Conservation (phyloP, 768 basidiomycete genomes). For the Imleria badia region DNA sequence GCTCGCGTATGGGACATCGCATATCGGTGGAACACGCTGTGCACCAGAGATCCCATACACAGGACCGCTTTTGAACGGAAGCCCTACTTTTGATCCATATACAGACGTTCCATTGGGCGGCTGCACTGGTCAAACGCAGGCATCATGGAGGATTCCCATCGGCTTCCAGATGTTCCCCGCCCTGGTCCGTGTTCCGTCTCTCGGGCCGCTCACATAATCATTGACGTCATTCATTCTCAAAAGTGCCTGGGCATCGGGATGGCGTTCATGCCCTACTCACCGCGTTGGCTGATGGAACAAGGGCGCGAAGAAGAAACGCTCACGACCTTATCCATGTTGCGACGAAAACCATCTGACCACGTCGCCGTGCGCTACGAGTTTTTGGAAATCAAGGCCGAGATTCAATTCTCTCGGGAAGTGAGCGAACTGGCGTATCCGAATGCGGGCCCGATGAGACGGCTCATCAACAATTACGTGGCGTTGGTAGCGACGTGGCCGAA, state of each 20-base stretch:
- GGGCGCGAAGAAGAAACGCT: conserved; percentile 38
- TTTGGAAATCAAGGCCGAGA: conserved; percentile 40
- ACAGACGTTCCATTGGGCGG: conserved; percentile 32
- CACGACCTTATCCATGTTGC: conserved; percentile 34
- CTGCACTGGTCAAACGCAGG: conserved; percentile 31
- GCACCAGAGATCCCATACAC: conserved; percentile 30
- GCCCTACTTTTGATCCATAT: conserved; percentile 28
- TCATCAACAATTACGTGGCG: conserved; percentile 24
- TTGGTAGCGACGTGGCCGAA: conserved; percentile 32
- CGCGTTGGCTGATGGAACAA: conserved; percentile 42
- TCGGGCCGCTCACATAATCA: not conserved
- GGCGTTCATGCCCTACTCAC: conserved; percentile 41
- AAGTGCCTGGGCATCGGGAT: conserved; percentile 34
- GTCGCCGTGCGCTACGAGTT: conserved; percentile 38
- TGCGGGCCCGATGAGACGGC: conserved; percentile 18
- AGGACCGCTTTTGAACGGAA: conserved; percentile 32
- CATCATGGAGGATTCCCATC: conserved; percentile 37
- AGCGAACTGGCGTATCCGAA: conserved; percentile 19
- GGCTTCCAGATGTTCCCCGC: conserved; percentile 41
- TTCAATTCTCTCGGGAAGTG: conserved; percentile 27
- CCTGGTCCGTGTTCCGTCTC: conserved; percentile 26
- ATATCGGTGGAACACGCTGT: conserved; percentile 34
- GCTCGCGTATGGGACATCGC: conserved; percentile 34
- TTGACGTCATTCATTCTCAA: not conserved
- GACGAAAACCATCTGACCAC: conserved; percentile 33